Evolutionary conservation across 345 rosid genomes (phyloP), one percentile per base, ranked within the genome.

Genomic region (Pistacia vera): DNA sequence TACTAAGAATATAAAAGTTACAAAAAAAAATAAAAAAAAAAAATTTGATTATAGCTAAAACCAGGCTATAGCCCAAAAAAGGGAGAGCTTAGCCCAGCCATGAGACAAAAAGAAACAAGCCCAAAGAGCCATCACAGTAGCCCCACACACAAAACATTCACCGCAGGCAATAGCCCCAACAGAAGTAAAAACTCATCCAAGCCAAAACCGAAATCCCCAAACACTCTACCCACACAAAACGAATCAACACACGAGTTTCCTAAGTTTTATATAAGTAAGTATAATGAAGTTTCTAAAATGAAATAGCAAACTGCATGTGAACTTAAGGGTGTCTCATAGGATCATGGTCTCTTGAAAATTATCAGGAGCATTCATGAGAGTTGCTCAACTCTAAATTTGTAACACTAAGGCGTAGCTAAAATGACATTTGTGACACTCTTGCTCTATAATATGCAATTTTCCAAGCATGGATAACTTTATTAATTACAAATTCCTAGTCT

Each of bases 331-430:
- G 25, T 22, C 25, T 22, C 25, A 22, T 22, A 22, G 25, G 25
- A 22, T 22, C 25, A 22, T 22, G 25, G 25, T 22, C 25, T 22
- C 25, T 22, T 22, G 25, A 22, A 22, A 22, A 22, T 22, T 22
- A 22, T 22, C 25, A 22, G 25, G 25, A 22, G 25, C 25, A 22
- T 22, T 22, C 85, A 84, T 80, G 86, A 84, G 75, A 91, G 85
- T 86, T 82, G 82, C 92, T 91, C 89, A 96, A 98, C 89, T 54
- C 76, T 79, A 78, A 81, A 84, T 92, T 87, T 77, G 92, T 90
- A 85, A 78, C 68, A 81, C 85, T 76, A 74, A 79, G 66, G 81
- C 85, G 77, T 88, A 96, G 73, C 75, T 62, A 87, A 22, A 22
- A 22, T 22, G 25, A 22, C 25, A 22, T 22, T 22, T 22, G 25